phyloP scores from a whole-genome alignment of 2,329 filamentous ascomycete species.

The Cladosporium sp. region DNA sequence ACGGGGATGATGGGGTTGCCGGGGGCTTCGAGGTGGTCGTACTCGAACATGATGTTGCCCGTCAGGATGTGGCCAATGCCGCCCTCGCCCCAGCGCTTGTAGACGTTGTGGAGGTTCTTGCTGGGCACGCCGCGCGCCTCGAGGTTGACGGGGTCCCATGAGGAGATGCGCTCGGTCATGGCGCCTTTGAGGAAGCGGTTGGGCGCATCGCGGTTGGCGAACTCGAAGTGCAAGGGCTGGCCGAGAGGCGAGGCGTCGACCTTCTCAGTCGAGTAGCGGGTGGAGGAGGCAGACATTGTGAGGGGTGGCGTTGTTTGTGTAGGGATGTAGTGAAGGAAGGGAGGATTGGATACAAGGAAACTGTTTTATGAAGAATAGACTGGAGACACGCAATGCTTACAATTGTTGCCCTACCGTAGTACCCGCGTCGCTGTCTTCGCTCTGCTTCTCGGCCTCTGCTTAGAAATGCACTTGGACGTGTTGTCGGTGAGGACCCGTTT shows the following conservation, averaged over 20 bases:
- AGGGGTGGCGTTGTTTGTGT: neutral
- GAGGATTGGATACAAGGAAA: neutral
- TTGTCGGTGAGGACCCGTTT: constrained; percentile 9
- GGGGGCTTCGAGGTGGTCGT: constrained; percentile 50
- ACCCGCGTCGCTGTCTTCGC: neutral
- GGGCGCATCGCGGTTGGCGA: constrained; percentile 49
- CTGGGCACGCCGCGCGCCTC: constrained; percentile 49
- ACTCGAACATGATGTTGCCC: constrained; percentile 60
- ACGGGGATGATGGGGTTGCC: constrained; percentile 56
- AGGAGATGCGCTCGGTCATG: constrained; percentile 60
- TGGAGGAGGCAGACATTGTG: constrained; percentile 8
- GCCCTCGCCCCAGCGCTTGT: constrained; percentile 56
- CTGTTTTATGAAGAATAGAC: neutral
- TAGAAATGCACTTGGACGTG: constrained; percentile 7
- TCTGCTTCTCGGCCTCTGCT: neutral
- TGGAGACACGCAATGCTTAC: neutral
- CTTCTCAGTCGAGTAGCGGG: constrained; percentile 36
- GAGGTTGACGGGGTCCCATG: constrained; percentile 51
- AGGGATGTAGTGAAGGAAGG: neutral
- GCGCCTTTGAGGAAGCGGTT: constrained; percentile 64
- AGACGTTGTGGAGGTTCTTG: constrained; percentile 50
- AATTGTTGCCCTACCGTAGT: neutral
- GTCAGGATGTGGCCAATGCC: constrained; percentile 52
- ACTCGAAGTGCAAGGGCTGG: constrained; percentile 40
- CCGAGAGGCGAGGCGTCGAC: constrained; percentile 36